Evolutionary conservation across 352 stramenopile species (phyloP), one percentile per base, ranked within the genome.

Genomic region (Peronospora destructor): DNA sequence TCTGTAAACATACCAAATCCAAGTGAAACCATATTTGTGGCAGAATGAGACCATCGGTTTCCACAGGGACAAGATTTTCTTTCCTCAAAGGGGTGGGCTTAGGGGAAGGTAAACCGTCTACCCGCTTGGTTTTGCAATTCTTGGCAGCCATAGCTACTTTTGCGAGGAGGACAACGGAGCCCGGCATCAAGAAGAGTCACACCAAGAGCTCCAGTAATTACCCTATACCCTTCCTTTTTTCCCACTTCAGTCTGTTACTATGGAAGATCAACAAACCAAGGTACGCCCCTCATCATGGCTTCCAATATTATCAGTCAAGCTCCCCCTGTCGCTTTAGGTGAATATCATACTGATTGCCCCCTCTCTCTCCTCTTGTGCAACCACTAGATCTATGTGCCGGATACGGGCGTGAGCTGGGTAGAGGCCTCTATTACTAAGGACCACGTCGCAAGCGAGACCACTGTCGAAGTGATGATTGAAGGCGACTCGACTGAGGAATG

Each of bases 401-500:
- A 94, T 60, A 44, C 62, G 29, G 68, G 83, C 38, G 80, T 94
- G 48, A 82, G 68, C 38, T 94, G 81, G 79, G 79, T 91, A 38
- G 76, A 87, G 50, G 84, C 78, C 45, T 78, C 71, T 42, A 89
- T 94, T 55, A 85, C 82, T 30, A 90, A 89, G 50, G 73, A 76
- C 60, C 76, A 88, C 43, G 61, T 85, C 14, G 68, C 86, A n/a
- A 87, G 83, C 59, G 74, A 87, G 38, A 70, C 70, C 14, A 87
- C 75, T n/a, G 77, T 94, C 30, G 73, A 90, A 38, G 83, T 94
- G 45, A 68, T 90, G 52, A 62, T 89, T 10, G 73, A 74, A 19
- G 76, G 61, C 46, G 81, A 94, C 59, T 68, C 74, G 45, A 39
- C 49, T 26, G 84, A 94, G 58, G 84, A 94, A 53, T 56, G 74